Percentiles rank a stretch among this genome's conserved stretches.
These are phyloP conservation scores for Chiua sp. DNA, from an alignment of 1,284 basidiomycete species.

Conservation along the genomic window DNA sequence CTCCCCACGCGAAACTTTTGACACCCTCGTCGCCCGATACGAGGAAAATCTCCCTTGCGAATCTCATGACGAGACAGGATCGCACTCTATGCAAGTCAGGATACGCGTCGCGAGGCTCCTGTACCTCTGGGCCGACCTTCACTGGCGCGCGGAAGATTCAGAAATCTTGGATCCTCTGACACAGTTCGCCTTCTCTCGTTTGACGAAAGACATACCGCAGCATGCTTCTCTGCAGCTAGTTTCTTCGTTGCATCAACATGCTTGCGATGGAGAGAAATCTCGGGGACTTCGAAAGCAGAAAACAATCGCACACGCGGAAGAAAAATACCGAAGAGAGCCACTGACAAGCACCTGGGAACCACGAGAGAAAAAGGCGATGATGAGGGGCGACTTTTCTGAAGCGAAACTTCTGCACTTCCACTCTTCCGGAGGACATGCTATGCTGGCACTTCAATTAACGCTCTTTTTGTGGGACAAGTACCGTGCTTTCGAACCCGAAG, in stretches of 20 bases:
- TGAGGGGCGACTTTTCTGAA: slow-evolving; percentile 26
- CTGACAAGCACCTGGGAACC: slow-evolving; percentile 35
- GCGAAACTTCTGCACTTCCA: slow-evolving; percentile 39
- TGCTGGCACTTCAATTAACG: slow-evolving; percentile 51
- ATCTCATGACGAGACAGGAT: slow-evolving; percentile 44
- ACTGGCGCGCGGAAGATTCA: slow-evolving; percentile 68
- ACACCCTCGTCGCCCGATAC: slow-evolving; percentile 64
- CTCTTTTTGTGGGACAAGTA: slow-evolving; percentile 42
- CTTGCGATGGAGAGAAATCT: slow-evolving; percentile 25
- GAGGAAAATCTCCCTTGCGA: slow-evolving; percentile 42
- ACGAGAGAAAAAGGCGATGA: slow-evolving; percentile 34
- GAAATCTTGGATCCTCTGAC: slow-evolving; percentile 44
- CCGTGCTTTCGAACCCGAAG: slow-evolving; percentile 45
- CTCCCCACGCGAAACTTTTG: slow-evolving; percentile 58
- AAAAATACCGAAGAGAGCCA: slow-evolving; percentile 24
- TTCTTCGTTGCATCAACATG: slow-evolving; percentile 29
- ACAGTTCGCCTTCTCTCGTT: slow-evolving; percentile 38
- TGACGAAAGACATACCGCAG: slow-evolving; percentile 36
- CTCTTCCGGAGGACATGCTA: slow-evolving; percentile 40
- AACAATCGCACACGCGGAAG: slow-evolving; percentile 32
- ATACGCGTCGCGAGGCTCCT: slow-evolving; percentile 71
- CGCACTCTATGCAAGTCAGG: slow-evolving; percentile 59
- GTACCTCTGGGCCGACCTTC: slow-evolving; percentile 75
- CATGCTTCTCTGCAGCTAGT: slow-evolving; percentile 30
- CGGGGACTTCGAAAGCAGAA: slow-evolving; percentile 31